Conservation (phyloP, 306 rosid species). For the Medicago lupulina region DNA sequence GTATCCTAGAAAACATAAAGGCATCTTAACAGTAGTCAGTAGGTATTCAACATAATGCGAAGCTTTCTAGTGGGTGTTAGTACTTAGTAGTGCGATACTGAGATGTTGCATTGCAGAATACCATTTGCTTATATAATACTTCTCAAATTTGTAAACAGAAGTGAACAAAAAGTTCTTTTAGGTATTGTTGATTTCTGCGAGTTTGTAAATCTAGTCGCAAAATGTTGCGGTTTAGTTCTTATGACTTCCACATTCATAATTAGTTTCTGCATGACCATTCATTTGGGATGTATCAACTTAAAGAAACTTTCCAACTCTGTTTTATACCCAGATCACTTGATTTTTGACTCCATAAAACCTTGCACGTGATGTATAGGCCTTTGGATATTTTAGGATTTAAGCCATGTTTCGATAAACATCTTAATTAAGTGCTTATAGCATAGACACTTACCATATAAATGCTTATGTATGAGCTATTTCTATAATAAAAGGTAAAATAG, state of each 20-base stretch:
- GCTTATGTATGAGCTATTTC: not conserved
- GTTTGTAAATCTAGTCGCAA: constrained; percentile 11
- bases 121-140: constrained; percentile 10
- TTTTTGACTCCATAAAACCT: not conserved
- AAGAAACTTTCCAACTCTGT: not conserved
- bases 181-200: not conserved
- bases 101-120: constrained; percentile 19
- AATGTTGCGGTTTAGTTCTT: constrained; percentile 7
- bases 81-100: constrained; percentile 2
- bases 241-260: not conserved
- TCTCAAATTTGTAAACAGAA: not conserved
- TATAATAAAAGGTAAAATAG: not conserved
- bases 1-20: constrained; percentile 31
- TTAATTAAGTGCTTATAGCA: too few relatives aligned
- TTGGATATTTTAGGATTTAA: not conserved
- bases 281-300: constrained; percentile 8
- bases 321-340: not conserved
- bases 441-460: not conserved
- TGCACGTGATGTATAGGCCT: not conserved
- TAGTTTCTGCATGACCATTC: not conserved
- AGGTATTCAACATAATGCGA: not conserved
- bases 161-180: constrained; percentile 13
- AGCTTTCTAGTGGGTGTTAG: not conserved
- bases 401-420: too few relatives aligned
- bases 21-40: not conserved